phyloP scores from a whole-genome alignment of 2,329 filamentous ascomycete genomes.

The Pseudogymnoascus sp. region DNA sequence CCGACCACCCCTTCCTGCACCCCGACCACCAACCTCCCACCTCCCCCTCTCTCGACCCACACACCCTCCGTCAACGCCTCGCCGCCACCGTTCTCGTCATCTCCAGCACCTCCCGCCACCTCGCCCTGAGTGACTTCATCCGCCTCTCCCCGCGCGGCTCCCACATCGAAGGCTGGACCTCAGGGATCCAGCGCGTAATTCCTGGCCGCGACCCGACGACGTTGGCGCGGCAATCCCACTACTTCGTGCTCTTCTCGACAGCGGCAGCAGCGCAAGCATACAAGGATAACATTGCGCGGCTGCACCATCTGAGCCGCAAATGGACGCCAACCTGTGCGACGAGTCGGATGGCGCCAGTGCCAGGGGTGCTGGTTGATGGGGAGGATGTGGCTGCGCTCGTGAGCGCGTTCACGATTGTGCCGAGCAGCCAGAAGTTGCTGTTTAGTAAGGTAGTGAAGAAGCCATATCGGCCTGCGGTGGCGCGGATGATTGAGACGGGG shows the following conservation, averaged over 20 bases:
- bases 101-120: slow-evolving; percentile 46
- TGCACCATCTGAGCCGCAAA: slow-evolving; percentile 39
- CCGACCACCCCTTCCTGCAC: slow-evolving; percentile 6
- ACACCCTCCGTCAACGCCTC: neutral
- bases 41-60: neutral
- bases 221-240: slow-evolving; percentile 53
- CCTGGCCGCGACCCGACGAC: slow-evolving; percentile 56
- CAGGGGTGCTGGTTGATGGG: slow-evolving; percentile 35
- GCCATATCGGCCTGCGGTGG: slow-evolving; percentile 27
- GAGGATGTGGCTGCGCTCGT: slow-evolving; percentile 39
- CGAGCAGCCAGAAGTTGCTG: slow-evolving; percentile 29
- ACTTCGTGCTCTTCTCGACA: slow-evolving; percentile 60
- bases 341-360: slow-evolving; percentile 29
- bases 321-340: slow-evolving; percentile 32
- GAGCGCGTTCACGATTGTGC: slow-evolving; percentile 41
- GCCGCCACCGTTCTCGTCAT: slow-evolving; percentile 40
- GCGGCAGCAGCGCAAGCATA: slow-evolving; percentile 52
- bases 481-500: slow-evolving; percentile 28
- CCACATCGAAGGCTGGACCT: slow-evolving; percentile 60
- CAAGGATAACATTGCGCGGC: slow-evolving; percentile 41
- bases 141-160: slow-evolving; percentile 52
- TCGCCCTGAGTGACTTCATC: slow-evolving; percentile 62
- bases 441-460: slow-evolving; percentile 25
- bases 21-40: neutral
- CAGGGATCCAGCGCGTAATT: slow-evolving; percentile 42